Evolutionary conservation across 257 asterid genomes (phyloP), one percentile per base, ranked within the genome.

Genomic region (Apocynum venetum): DNA sequence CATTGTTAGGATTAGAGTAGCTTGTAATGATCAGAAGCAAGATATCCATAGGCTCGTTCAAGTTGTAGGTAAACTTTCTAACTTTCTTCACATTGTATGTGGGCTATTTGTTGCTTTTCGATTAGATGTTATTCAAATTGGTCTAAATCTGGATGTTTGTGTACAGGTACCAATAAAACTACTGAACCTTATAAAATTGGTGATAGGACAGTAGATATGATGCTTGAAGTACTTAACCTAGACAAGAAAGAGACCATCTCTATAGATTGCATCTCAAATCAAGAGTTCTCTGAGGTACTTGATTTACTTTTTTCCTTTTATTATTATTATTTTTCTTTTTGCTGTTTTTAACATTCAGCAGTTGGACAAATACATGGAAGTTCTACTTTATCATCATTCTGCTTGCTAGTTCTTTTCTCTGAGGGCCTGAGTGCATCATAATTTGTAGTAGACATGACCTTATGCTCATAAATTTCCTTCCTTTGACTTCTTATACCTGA

Each of bases 1-100:
- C 38, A 80, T 93, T 82, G 97, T 93, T 76, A 90, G 98, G 81
- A 96, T 96, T 78, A 87, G 84, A 83, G 83, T 93, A 84, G 83
- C 96, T 64, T 81, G 87, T 80, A 83, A 79, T 77, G 98, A 91
- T 82, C 96, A 84, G 88, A 88, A 88, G 86, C 92, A 87, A 78
- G 95, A 96, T 72, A 81, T 93, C 82, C 85, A 84, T 88, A 86
- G 99, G 89, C 96, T 96, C 78, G 99, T 93, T 77, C 95, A 90
- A 88, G 98, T 96, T 81, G 91, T 89, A 84, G 99, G 98, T 93
- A 90, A 75, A 75, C 31, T 51, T 74, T 77, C 80, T 78, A 52
- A 75, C 72, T 56, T 49, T 59, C 49, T 79, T 36, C 25, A 61
- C 61, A 35, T 53, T 72, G 51, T 72, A 77, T 61, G 77, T 73